A percentile compares a stretch with the other conserved stretches of the same genome.
Evolutionary conservation across 2,329 filamentous ascomycete genomes (phyloP).

Genomic region (Fusarium fracticaudum): DNA sequence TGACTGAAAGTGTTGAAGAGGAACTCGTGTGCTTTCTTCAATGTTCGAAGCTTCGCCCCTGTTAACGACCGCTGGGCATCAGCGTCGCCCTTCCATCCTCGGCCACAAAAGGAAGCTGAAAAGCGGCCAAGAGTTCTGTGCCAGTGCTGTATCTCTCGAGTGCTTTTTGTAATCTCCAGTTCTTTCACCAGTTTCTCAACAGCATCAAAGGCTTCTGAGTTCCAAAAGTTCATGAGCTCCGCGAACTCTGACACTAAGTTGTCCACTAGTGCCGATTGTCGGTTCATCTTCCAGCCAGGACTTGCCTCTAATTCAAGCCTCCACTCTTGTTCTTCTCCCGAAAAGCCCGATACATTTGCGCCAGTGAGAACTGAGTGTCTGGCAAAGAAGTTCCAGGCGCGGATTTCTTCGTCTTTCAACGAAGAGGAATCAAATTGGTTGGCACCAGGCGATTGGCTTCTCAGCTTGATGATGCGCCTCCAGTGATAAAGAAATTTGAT

Average conservation of each 20-base stretch:
- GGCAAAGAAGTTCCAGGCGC: neutral
- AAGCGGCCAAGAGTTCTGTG: neutral
- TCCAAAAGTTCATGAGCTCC: neutral
- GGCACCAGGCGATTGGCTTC: neutral
- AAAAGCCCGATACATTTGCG: neutral
- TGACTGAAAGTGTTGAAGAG: neutral
- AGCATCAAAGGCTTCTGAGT: neutral
- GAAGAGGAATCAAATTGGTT: neutral
- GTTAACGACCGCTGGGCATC: neutral
- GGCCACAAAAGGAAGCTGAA: neutral
- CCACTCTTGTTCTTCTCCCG: neutral
- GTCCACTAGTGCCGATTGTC: neutral
- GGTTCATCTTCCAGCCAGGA: neutral
- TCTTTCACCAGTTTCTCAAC: neutral
- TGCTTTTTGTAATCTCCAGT: neutral
- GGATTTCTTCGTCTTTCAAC: neutral
- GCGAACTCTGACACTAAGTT: neutral
- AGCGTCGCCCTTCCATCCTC: neutral
- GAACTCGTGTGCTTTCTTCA: neutral
- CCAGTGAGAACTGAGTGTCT: neutral
- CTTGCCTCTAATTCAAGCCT: neutral
- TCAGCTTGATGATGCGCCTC: neutral
- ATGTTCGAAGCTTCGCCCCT: neutral
- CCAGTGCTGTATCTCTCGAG: neutral
- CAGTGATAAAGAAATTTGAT: constrained; percentile 14